Percentiles rank a stretch among this genome's conserved stretches.
Conservation (phyloP, 176 grass and related monocot species). For the Ensete ventricosum region DNA sequence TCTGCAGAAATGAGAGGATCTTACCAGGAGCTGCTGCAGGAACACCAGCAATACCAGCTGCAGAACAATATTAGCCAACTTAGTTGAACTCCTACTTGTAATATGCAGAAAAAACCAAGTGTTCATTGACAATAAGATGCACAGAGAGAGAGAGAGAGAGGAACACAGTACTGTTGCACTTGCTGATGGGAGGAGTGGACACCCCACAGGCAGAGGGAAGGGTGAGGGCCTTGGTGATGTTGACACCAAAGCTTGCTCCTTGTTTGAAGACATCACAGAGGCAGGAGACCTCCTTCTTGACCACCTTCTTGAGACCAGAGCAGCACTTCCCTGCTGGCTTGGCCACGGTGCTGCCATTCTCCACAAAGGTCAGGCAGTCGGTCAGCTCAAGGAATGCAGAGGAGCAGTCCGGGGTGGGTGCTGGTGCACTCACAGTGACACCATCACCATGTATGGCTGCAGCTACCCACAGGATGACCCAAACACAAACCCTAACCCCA, state of each 20-base stretch:
- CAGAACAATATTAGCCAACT: not conserved
- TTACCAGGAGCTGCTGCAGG: slow-evolving; percentile 9
- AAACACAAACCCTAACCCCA: not conserved
- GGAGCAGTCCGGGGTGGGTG: slow-evolving; percentile 44
- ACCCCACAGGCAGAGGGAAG: slow-evolving; percentile 49
- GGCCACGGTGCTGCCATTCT: slow-evolving; percentile 56
- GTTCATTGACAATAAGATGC: not conserved
- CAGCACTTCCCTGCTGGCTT: slow-evolving; percentile 56
- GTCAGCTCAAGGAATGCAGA: slow-evolving; percentile 43
- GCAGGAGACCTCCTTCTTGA: slow-evolving; percentile 41
- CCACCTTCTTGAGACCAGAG: slow-evolving; percentile 68
- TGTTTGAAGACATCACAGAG: slow-evolving; percentile 31
- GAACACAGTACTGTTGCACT: slow-evolving; percentile 31
- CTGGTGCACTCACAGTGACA: slow-evolving; percentile 20
- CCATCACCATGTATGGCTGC: not conserved
- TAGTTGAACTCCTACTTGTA: not conserved
- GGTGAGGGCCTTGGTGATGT: slow-evolving; percentile 43
- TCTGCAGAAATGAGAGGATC: not conserved
- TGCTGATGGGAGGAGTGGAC: slow-evolving; percentile 30
- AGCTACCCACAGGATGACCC: not conserved
- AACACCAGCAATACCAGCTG: not conserved
- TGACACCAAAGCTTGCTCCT: slow-evolving; percentile 20
- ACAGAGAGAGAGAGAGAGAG: not conserved
- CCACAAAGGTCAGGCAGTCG: slow-evolving; percentile 69
- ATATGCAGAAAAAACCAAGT: not conserved